Base-by-base conservation (phyloP, 345 rosid genomes). In the Camelina neglecta region DNA sequence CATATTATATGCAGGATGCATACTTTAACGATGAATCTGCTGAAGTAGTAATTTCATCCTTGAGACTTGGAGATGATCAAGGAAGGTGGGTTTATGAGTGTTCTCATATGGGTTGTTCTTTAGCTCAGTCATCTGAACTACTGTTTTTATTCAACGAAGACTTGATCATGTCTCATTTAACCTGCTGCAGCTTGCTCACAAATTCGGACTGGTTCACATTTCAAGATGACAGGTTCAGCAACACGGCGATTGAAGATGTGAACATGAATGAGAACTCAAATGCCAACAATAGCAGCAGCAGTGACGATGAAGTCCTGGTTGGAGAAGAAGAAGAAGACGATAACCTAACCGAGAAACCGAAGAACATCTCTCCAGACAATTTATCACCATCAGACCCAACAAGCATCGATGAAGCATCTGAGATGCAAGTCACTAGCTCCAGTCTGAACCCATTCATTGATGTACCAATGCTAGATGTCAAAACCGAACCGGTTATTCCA, bases 121-220 rank as follows among this genome's bases (percentile, higher is more conserved):
- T 15, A 41, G 20, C 56, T 16, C 51, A 18, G 2, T 50, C n/a
- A 75, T 58, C 66, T 57, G 45, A 20, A 51, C 0, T 0, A 50
- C 7, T 20, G 57, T 21, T 51, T 60, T 20, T 26, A 29, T 39
- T 20, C 11, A 60, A 60, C 6, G 31, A 60, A 11, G 20, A 55
- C 62, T 54, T 54, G 62, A 39, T 67, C 21, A 15, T 38, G 45
- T 54, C 36, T 54, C 23, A 10, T 57, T n/a, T n/a, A 4, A 56
- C 65, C 18, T 56, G 51, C 45, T 4, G 87, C 86, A 92, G 92
- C 79, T 84, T 93, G 45, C 94, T 96, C 84, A 91, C 97, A 73
- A 91, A 91, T 75, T 90, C 99, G 63, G 82, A 96, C 81, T 95
- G 99, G 99, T 95, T 95, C 83, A 92, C 98, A 11, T 96, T 88